Base-by-base conservation (phyloP, 1,139 yeast species). In the Suhomyces ambrosiae region DNA sequence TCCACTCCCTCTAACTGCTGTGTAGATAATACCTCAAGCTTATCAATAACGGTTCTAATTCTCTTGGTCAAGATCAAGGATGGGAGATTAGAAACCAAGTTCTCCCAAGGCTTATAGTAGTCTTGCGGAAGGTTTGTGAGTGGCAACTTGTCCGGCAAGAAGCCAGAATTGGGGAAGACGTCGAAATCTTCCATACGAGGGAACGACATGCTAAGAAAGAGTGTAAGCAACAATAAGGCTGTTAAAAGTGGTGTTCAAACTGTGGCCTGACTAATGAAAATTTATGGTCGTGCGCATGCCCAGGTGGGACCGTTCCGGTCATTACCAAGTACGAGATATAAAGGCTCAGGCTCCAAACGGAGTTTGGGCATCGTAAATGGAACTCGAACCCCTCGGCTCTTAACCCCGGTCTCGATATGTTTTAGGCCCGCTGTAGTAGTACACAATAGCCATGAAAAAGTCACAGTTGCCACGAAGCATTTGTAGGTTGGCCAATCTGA, bases 31-130 rank as follows among this genome's bases (percentile, higher is more conserved):
- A 70, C 44, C 0, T 87, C 86, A 49, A 88, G 51, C 23, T 65
- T 63, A 49, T 87, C 90, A 13, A 88, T 76, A 14, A 76, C 61
- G 2, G 50, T 36, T 41, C 96, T 68, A 22, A 89, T 65, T 41
- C 80, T 68, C 46, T 76, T 76, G 5, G 94, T 78, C 46, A 86
- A 68, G 22, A 89, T 70, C 38, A 89, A 66, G 1, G 90, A 77
- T 3, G 96, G 95, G 32, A 90, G 69, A 41, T 79, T 79, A 18
- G 63, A 65, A 7, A 74, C 89, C 18, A 87, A 54, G 12, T 56
- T 53, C 56, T 90, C 97, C 97, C 97, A 90, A 3, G 87, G 84
- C 33, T 67, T 64, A 53, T 78, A 87, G 55, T 84, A 86, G 4
- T 58, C 62, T 39, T 77, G 76, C 0, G 89, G 80, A 27, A 90